Percentiles rank a stretch among this genome's conserved stretches.
Evolutionary conservation across 1,284 basidiomycete species (phyloP).

Genomic region (Pterula multifida): DNA sequence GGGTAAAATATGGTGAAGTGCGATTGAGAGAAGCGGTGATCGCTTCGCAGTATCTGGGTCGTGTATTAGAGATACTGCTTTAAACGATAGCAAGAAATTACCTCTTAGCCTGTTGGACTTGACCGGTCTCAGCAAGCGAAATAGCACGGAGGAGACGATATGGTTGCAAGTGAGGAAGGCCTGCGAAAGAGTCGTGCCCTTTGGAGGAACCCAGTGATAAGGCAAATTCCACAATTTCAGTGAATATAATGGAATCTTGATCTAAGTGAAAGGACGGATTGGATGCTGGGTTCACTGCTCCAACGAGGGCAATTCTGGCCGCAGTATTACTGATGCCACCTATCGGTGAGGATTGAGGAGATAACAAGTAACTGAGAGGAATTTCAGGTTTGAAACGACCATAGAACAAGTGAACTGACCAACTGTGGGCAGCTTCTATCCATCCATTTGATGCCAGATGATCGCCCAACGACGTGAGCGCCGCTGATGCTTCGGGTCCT

Average conservation of each 20-base stretch:
- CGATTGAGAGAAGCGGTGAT: slow-evolving; percentile 62
- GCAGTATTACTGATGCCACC: slow-evolving; percentile 55
- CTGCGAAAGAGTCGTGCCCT: slow-evolving; percentile 77
- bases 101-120: slow-evolving; percentile 64
- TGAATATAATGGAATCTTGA: slow-evolving; percentile 73
- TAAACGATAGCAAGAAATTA: slow-evolving; percentile 18
- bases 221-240: slow-evolving; percentile 91
- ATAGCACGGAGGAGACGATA: slow-evolving; percentile 80
- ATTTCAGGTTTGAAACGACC: no score
- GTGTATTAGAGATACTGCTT: slow-evolving; percentile 3
- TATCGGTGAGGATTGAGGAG: slow-evolving; percentile 70
- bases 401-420: slow-evolving; percentile 35
- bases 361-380: slow-evolving; percentile 68
- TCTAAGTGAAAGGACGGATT: slow-evolving; percentile 52
- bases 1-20: slow-evolving; percentile 58
- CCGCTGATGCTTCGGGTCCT: slow-evolving; percentile 51
- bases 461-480: slow-evolving; percentile 82
- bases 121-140: slow-evolving; percentile 70
- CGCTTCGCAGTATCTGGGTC: slow-evolving; percentile 82
- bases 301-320: slow-evolving; percentile 54
- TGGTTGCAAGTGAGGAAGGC: slow-evolving; percentile 80
- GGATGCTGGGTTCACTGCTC: slow-evolving; percentile 44
- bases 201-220: slow-evolving; percentile 67
- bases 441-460: slow-evolving; percentile 64
- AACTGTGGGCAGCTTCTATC: slow-evolving; percentile 82